Evolutionary conservation across 306 rosid species (phyloP).

Genomic region (Vigna hirtella): DNA sequence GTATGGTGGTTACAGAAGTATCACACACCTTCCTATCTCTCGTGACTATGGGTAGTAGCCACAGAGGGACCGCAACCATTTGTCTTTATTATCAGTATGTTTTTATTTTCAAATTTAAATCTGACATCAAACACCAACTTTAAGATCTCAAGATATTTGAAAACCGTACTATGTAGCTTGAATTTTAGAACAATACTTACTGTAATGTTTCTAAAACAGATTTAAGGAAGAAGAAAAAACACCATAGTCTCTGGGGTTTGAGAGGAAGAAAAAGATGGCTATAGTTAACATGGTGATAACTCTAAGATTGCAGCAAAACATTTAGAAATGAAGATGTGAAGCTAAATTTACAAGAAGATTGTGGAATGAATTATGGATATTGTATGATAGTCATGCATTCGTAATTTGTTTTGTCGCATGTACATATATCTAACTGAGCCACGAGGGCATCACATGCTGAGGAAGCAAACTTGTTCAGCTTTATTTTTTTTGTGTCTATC

Average conservation of each 20-base stretch:
- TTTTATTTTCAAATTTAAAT: conserved; percentile 20
- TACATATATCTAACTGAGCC: neutral
- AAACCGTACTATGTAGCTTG: neutral
- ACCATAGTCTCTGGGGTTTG: too few species aligned
- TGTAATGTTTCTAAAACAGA: too few species aligned
- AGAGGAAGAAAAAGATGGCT: too few species aligned
- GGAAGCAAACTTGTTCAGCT: conserved; percentile 3
- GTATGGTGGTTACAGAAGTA: neutral
- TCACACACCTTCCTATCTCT: neutral
- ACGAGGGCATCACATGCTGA: conserved; percentile 22
- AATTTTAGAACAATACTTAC: neutral
- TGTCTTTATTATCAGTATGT: conserved; percentile 21
- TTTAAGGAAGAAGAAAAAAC: too few species aligned
- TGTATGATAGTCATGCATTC: neutral
- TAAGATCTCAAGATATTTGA: neutral
- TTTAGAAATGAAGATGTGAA: neutral
- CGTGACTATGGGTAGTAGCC: neutral
- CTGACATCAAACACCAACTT: neutral
- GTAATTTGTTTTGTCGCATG: conserved; percentile 6
- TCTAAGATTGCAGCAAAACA: too few species aligned
- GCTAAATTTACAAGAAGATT: neutral
- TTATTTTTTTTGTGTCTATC: neutral
- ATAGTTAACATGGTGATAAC: too few species aligned
- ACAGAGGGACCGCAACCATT: conserved; percentile 37
- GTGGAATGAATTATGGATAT: too few species aligned